Conservation (phyloP, 169 alveolate genomes). For the Miamiensis avidus region DNA sequence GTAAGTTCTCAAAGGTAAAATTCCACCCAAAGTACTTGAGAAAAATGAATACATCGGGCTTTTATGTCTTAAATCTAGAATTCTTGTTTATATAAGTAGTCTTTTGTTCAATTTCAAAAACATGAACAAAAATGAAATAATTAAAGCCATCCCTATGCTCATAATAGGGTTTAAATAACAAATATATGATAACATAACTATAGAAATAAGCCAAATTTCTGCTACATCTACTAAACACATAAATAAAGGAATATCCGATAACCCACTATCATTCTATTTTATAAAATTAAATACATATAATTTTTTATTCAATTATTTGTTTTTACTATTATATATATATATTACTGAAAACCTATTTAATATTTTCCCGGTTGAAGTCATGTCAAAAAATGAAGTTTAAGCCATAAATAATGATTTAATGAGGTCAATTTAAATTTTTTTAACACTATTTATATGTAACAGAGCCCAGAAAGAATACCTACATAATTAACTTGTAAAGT, state of each 20-base stretch:
- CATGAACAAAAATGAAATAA: background rate
- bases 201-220: background rate
- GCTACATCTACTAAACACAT: slow-evolving; percentile 23
- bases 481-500: too few relatives aligned
- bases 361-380: slow-evolving; percentile 72
- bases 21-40: slow-evolving; percentile 1
- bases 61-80: slow-evolving; percentile 6
- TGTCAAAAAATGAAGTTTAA: slow-evolving; percentile 51
- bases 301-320: too few relatives aligned
- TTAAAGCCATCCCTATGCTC: too few relatives aligned
- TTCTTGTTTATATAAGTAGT: background rate
- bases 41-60: slow-evolving; percentile 6
- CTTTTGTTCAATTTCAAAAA: background rate
- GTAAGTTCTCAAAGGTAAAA: background rate
- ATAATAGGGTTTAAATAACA: background rate
- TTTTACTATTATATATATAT: background rate
- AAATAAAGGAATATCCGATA: slow-evolving; percentile 22
- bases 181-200: background rate
- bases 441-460: background rate
- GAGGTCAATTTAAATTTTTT: background rate
- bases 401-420: background rate
- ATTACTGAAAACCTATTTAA: slow-evolving; percentile 59
- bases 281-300: background rate
- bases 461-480: background rate
- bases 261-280: slow-evolving; percentile 17